Evolutionary conservation across 1,139 yeast species (phyloP).

Genomic region (Suhomyces taliae): DNA sequence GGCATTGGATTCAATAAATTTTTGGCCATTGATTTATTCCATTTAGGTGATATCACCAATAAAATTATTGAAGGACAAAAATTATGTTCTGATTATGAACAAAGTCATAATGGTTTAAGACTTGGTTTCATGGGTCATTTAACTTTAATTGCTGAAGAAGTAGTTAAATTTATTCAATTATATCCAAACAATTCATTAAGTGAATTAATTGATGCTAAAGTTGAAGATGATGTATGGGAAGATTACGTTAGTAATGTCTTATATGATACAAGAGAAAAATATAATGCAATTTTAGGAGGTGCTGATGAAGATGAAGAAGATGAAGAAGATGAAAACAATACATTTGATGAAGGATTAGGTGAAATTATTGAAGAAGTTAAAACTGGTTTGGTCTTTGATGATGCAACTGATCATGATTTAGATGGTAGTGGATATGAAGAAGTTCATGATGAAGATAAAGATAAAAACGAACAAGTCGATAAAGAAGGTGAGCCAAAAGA

Average conservation of each 20-base stretch:
- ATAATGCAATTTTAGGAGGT: constrained; percentile 94
- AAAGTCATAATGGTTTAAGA: constrained; percentile 61
- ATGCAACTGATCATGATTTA: constrained; percentile 35
- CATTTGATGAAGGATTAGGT: constrained; percentile 55
- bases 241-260: constrained; percentile 80
- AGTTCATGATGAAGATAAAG: constrained; percentile 20
- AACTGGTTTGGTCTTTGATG: constrained; percentile 37
- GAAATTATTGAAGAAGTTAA: constrained; percentile 44
- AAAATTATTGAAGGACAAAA: constrained; percentile 82
- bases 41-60: constrained; percentile 73
- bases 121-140: constrained; percentile 97
- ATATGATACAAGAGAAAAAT: constrained; percentile 88
- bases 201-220: constrained; percentile 57
- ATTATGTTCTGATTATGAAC: constrained; percentile 69
- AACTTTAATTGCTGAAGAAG: constrained; percentile 94
- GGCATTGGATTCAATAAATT: constrained; percentile 85
- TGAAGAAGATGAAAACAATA: constrained; percentile 37
- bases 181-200: constrained; percentile 65
- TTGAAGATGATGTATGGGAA: constrained; percentile 71
- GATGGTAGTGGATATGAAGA: constrained; percentile 24
- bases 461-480: constrained; percentile 37
- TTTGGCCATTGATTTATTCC: constrained; percentile 82
- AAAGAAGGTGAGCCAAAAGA: constrained; percentile 12
- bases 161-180: constrained; percentile 85
- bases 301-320: constrained; percentile 43